phyloP scores from a whole-genome alignment of 2,329 filamentous ascomycete genomes.

The Talaromyces sp. region DNA sequence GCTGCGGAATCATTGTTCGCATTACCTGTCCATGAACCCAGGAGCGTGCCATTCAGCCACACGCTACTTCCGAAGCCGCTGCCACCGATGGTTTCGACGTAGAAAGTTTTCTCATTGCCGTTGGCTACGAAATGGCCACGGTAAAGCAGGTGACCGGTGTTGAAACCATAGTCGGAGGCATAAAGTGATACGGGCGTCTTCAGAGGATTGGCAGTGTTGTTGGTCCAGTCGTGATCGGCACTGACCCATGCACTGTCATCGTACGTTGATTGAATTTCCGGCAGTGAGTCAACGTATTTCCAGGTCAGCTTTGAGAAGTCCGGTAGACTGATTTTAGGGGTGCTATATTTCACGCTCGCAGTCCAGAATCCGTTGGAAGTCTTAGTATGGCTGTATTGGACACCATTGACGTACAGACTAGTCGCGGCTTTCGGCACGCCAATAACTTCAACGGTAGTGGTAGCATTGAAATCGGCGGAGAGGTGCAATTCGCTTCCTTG shows the following conservation, averaged over 20 bases:
- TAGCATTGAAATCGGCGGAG: slow-evolving; percentile 70
- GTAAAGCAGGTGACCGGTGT: slow-evolving; percentile 67
- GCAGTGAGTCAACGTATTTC: slow-evolving; percentile 69
- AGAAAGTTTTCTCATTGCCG: slow-evolving; percentile 59
- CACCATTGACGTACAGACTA: slow-evolving; percentile 63
- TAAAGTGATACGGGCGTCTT: slow-evolving; percentile 67
- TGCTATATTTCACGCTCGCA: slow-evolving; percentile 51
- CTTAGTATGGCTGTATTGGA: slow-evolving; percentile 42
- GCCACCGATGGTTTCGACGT: slow-evolving; percentile 64
- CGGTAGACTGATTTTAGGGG: slow-evolving; percentile 56
- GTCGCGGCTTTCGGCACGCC: slow-evolving; percentile 57
- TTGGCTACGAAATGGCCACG: slow-evolving; percentile 67
- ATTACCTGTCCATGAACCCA: slow-evolving; percentile 64
- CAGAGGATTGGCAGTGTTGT: slow-evolving; percentile 58
- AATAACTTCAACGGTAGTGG: slow-evolving; percentile 66
- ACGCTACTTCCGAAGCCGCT: slow-evolving; percentile 64
- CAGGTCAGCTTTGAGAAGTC: slow-evolving; percentile 60
- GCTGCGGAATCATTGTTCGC: slow-evolving; percentile 53
- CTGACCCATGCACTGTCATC: slow-evolving; percentile 65
- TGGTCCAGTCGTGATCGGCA: slow-evolving; percentile 59
- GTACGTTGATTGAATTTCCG: slow-evolving; percentile 64
- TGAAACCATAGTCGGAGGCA: slow-evolving; percentile 70
- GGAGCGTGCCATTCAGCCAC: slow-evolving; percentile 63
- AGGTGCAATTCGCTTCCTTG: slow-evolving; percentile 59
- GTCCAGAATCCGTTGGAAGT: slow-evolving; percentile 51